phyloP scores from a whole-genome alignment of 2,329 filamentous ascomycete species.

The Alternaria longipes region DNA sequence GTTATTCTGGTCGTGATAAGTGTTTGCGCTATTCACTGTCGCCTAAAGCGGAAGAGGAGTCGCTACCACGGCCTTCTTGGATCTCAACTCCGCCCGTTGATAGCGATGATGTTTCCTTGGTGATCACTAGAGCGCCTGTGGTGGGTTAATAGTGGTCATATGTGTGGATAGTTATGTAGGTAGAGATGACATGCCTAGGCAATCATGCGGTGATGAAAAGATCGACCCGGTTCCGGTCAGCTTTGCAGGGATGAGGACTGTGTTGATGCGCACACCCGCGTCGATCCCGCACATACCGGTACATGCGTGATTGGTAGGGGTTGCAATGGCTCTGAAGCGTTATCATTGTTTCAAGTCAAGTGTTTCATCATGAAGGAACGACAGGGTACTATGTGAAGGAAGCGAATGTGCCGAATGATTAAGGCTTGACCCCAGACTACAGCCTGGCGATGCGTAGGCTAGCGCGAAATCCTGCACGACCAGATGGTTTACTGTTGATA shows the following conservation, averaged over 20 bases:
- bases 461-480: neutral
- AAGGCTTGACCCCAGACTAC: neutral
- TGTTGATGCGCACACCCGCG: neutral
- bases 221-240: neutral
- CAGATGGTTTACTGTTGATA: neutral
- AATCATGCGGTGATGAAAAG: neutral
- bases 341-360: neutral
- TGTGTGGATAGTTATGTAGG: too few relatives aligned
- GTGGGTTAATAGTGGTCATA: neutral
- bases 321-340: neutral
- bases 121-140: neutral
- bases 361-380: neutral
- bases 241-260: neutral
- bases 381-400: neutral
- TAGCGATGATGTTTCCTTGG: neutral
- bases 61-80: too few relatives aligned
- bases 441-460: neutral
- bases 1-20: neutral
- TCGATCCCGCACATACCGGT: neutral
- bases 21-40: neutral
- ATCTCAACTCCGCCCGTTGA: neutral
- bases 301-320: neutral
- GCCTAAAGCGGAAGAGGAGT: conserved; percentile 1
- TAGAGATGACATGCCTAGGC: neutral
- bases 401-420: neutral